Percentiles rank a stretch among this genome's conserved stretches.
These are phyloP conservation scores for Penicillium fimorum DNA, from an alignment of 495 filamentous ascomycete genomes.

Conservation along the genomic window DNA sequence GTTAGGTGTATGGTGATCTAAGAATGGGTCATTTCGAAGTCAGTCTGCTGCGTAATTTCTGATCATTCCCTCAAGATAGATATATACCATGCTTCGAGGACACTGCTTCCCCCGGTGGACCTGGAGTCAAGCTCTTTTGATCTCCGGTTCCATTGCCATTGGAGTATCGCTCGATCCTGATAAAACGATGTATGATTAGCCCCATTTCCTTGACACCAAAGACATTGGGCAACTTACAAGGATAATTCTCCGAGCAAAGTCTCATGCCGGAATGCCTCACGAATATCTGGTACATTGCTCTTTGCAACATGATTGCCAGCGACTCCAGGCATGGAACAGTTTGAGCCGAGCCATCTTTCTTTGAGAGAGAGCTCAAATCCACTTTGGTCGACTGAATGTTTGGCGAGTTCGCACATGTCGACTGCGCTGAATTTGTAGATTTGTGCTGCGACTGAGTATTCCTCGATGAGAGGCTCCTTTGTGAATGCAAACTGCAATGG, in stretches of 20 bases:
- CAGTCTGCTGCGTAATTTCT: not conserved
- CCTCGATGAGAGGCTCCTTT: slow-evolving; percentile 96
- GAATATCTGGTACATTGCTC: slow-evolving; percentile 90
- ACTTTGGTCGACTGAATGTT: slow-evolving; percentile 91
- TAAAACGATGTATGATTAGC: slow-evolving; percentile 1
- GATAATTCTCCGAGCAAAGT: slow-evolving; percentile 76
- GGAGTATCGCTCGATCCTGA: slow-evolving; percentile 35
- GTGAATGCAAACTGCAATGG: slow-evolving; percentile 98
- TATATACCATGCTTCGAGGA: slow-evolving; percentile 4
- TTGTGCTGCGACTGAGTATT: slow-evolving; percentile 95
- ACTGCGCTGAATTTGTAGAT: slow-evolving; percentile 97
- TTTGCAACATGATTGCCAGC: slow-evolving; percentile 88
- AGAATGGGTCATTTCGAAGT: not conserved
- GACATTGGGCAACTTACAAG: slow-evolving; percentile 58
- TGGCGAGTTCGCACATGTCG: slow-evolving; percentile 98
- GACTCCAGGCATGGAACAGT: slow-evolving; percentile 70
- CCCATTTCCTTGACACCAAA: not conserved
- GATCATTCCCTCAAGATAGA: not conserved
- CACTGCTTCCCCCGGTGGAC: slow-evolving; percentile 3
- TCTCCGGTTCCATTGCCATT: slow-evolving; percentile 17
- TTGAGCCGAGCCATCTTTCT: slow-evolving; percentile 80
- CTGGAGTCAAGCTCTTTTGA: slow-evolving; percentile 14
- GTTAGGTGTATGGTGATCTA: slow-evolving; percentile 2
- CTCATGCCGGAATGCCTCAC: slow-evolving; percentile 83
- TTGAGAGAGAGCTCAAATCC: slow-evolving; percentile 90